A percentile compares a stretch with the other conserved stretches of the same genome.
These are phyloP conservation scores for Suillus discolor DNA, from an alignment of 768 basidiomycete genomes.

Conservation along the genomic window DNA sequence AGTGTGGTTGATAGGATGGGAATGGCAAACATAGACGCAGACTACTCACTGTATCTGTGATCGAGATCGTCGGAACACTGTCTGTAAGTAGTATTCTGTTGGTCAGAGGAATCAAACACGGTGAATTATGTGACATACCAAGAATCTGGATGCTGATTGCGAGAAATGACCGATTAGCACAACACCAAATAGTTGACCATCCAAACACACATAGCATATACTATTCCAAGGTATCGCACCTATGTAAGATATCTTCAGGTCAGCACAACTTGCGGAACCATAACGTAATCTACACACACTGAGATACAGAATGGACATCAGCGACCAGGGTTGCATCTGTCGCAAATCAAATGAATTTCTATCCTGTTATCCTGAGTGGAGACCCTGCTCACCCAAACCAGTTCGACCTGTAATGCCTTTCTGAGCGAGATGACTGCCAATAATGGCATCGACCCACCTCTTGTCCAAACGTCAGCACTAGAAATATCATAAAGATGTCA, in stretches of 20 bases:
- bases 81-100: not conserved
- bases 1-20: not conserved
- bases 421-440: not conserved
- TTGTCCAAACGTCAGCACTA: not conserved
- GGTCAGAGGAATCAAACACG: not conserved
- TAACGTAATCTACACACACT: not conserved
- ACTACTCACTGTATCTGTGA: not conserved
- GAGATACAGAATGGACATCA: conserved; percentile 3
- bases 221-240: not conserved
- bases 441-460: not conserved
- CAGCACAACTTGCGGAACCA: not conserved
- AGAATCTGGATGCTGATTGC: not conserved
- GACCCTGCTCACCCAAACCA: conserved; percentile 1
- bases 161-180: not conserved
- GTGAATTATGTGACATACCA: not conserved
- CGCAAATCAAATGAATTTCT: not conserved
- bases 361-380: not conserved
- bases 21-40: not conserved
- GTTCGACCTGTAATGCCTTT: not conserved
- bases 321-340: not conserved
- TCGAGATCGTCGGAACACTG: not conserved
- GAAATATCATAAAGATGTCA: not conserved
- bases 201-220: not conserved
- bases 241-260: not conserved
- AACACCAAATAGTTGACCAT: not conserved